These are phyloP conservation scores for Trametes maxima DNA, from an alignment of 768 basidiomycete species.

Conservation along the genomic window DNA sequence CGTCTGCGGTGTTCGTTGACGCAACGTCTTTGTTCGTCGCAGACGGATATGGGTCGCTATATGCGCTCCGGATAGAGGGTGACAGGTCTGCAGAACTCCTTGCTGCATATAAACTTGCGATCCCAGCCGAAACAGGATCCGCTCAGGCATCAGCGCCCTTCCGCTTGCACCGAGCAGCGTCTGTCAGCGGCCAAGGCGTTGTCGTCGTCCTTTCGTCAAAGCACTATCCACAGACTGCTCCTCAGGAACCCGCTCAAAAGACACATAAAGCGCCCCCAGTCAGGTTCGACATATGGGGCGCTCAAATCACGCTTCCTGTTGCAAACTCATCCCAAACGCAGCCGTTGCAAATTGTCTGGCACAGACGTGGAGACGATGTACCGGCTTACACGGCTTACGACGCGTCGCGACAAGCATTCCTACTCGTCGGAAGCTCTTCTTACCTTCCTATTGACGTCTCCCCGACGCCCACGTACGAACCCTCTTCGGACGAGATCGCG, in stretches of 20 bases:
- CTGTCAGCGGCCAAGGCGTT: constrained; percentile 40
- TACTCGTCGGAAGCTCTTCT: constrained; percentile 59
- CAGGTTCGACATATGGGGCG: constrained; percentile 70
- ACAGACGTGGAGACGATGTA: constrained; percentile 67
- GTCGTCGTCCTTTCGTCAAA: constrained; percentile 62
- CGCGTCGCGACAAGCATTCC: constrained; percentile 45
- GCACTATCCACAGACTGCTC: constrained; percentile 35
- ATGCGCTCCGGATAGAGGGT: constrained; percentile 52
- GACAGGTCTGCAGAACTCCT: constrained; percentile 45
- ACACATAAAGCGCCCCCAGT: constrained; percentile 34
- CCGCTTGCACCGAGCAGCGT: constrained; percentile 46
- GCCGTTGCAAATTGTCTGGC: constrained; percentile 65
- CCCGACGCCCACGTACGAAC: constrained; percentile 48
- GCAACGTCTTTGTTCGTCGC: constrained; percentile 54
- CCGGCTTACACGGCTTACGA: constrained; percentile 61
- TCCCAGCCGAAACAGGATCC: constrained; percentile 27
- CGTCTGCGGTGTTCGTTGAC: constrained; percentile 63
- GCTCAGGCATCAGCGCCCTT: constrained; percentile 40
- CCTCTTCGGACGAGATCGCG: constrained; percentile 64
- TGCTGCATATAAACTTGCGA: constrained; percentile 52
- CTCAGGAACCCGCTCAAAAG: background rate
- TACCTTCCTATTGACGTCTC: constrained; percentile 49
- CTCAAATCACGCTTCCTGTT: constrained; percentile 49
- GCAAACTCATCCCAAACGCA: constrained; percentile 36
- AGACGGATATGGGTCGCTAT: constrained; percentile 72